These are phyloP conservation scores for Funneliformis caledonium DNA, from an alignment of 371 early-diverging fungal genomes.

Conservation along the genomic window DNA sequence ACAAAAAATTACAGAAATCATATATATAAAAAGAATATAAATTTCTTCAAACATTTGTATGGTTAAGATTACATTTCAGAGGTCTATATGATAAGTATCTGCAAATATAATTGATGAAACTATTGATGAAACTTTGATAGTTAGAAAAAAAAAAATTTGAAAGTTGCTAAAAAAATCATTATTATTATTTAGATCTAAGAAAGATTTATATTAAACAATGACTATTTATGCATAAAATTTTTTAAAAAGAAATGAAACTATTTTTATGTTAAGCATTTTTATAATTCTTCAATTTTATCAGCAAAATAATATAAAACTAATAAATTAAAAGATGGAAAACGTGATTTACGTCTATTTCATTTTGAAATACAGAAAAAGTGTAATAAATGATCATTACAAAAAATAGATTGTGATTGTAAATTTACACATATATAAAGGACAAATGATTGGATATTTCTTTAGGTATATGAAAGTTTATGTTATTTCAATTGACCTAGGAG, in stretches of 20 bases:
- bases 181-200: neutral
- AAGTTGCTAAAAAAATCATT: conserved; percentile 27
- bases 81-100: neutral
- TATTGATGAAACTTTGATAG: conserved; percentile 25
- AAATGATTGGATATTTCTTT: neutral
- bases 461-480: neutral
- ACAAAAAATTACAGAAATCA: neutral
- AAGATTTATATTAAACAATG: conserved; percentile 1
- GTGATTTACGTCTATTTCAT: neutral
- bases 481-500: neutral
- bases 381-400: neutral
- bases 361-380: neutral
- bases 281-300: neutral
- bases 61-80: neutral
- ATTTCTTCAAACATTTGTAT: conserved; percentile 6
- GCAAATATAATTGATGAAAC: conserved; percentile 5
- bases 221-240: conserved; percentile 9
- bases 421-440: too few species aligned
- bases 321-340: neutral
- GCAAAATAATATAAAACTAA: neutral
- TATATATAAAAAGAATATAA: neutral
- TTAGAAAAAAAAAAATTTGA: conserved; percentile 11
- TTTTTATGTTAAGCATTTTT: neutral
- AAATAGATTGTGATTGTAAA: neutral
- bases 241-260: conserved; percentile 18